These are phyloP conservation scores for Penicillium thymicola DNA, from an alignment of 2,329 filamentous ascomycete species.

Conservation along the genomic window DNA sequence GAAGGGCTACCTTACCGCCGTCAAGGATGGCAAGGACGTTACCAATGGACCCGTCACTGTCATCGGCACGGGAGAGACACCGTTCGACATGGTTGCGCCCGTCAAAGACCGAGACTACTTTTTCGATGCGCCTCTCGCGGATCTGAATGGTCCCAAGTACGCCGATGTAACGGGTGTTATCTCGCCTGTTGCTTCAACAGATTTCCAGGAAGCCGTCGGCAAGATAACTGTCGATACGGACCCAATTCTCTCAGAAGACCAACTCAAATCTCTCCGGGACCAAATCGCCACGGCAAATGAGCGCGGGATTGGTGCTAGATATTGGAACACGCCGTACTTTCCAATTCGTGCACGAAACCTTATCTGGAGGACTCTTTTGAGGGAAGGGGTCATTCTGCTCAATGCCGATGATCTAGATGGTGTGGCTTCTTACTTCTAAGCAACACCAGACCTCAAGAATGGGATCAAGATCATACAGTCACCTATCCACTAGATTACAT, in stretches of 20 bases:
- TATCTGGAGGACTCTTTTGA: conserved; percentile 56
- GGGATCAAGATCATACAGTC: background rate
- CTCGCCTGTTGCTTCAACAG: conserved; percentile 54
- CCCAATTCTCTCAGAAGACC: conserved; percentile 32
- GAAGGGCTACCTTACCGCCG: conserved; percentile 53
- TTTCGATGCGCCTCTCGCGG: conserved; percentile 56
- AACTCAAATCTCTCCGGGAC: conserved; percentile 49
- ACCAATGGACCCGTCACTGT: conserved; percentile 55
- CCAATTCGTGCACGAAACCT: conserved; percentile 57
- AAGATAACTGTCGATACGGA: conserved; percentile 38
- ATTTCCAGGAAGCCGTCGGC: conserved; percentile 47
- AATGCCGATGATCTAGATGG: conserved; percentile 63
- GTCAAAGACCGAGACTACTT: conserved; percentile 54
- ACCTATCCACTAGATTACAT: background rate
- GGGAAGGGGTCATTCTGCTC: conserved; percentile 58
- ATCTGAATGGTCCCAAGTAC: conserved; percentile 41
- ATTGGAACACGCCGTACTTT: conserved; percentile 62
- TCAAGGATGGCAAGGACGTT: conserved; percentile 46
- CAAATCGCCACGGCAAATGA: conserved; percentile 55
- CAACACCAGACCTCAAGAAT: background rate
- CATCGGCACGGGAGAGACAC: conserved; percentile 60
- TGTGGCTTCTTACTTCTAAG: conserved; percentile 40
- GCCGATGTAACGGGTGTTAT: conserved; percentile 48
- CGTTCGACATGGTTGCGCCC: conserved; percentile 47
- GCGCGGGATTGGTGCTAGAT: conserved; percentile 58